Evolutionary conservation across 208 protist genomes (phyloP).

Genomic region (Trypanosoma avium): DNA sequence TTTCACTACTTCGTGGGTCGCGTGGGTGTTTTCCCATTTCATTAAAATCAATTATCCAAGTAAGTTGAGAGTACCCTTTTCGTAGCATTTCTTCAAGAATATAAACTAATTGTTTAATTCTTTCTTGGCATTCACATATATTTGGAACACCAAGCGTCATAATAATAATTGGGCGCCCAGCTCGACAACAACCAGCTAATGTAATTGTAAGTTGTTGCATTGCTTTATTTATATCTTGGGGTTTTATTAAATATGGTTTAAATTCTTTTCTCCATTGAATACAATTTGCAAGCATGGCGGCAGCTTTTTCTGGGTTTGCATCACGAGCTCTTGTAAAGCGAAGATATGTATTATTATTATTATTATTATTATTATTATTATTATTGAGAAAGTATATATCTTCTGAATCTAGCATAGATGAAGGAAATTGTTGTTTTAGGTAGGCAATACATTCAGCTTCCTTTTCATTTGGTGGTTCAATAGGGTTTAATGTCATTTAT

Average conservation of each 20-base stretch:
- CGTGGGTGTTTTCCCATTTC: conserved; percentile 54
- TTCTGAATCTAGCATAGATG: conserved; percentile 29
- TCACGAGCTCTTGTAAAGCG: conserved; percentile 61
- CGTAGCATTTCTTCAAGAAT: conserved; percentile 58
- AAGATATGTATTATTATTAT: no score
- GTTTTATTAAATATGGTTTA: conserved; percentile 50
- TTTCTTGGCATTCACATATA: conserved; percentile 42
- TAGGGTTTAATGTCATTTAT: neutral
- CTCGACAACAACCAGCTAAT: conserved; percentile 39
- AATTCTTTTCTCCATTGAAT: conserved; percentile 56
- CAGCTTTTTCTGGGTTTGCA: conserved; percentile 39
- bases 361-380: no score
- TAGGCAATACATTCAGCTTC: conserved; percentile 43
- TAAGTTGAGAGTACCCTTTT: conserved; percentile 63
- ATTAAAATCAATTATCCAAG: conserved; percentile 69
- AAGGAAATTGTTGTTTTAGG: conserved; percentile 38
- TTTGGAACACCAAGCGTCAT: conserved; percentile 63
- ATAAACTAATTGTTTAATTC: conserved; percentile 59
- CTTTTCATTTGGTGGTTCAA: conserved; percentile 24
- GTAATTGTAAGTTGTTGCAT: conserved; percentile 49
- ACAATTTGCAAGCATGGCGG: conserved; percentile 37
- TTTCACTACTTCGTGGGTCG: conserved; percentile 27
- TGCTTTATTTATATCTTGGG: conserved; percentile 28
- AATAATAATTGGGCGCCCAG: conserved; percentile 45
- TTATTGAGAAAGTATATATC: conserved; percentile 44